A percentile compares a stretch with the other conserved stretches of the same genome.
These are phyloP conservation scores for Fusarium sp. DNA, from an alignment of 2,329 filamentous ascomycete species.

Conservation along the genomic window DNA sequence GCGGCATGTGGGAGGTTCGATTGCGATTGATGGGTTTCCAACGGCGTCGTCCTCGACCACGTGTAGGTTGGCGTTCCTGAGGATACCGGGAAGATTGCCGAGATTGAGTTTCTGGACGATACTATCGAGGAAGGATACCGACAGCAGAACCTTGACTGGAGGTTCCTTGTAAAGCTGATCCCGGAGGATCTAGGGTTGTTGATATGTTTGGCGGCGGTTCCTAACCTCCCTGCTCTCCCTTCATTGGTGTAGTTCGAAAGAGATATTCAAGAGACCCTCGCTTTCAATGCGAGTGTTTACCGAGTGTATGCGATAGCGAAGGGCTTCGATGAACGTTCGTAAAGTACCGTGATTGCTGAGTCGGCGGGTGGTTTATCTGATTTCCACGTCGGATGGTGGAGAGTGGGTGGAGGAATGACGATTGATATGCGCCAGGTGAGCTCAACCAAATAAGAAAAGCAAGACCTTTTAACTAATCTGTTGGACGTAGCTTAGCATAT, in stretches of 20 bases:
- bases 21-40: not conserved
- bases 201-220: not conserved
- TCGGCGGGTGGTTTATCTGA: constrained; percentile 27
- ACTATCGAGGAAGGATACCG: not conserved
- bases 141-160: not conserved
- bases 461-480: not conserved
- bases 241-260: constrained; percentile 34
- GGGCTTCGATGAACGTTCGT: constrained; percentile 11
- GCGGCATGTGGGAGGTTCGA: constrained; percentile 48
- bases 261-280: not conserved
- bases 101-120: not conserved
- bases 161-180: not conserved
- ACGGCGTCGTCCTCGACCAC: not conserved
- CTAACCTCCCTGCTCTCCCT: not conserved
- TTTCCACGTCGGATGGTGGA: constrained; percentile 35
- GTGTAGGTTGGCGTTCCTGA: not conserved
- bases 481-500: constrained; percentile 1
- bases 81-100: not conserved
- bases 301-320: not conserved
- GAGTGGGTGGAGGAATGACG: constrained; percentile 25
- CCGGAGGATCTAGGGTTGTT: not conserved
- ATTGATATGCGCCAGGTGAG: constrained; percentile 21
- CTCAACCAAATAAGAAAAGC: not conserved
- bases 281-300: not conserved
- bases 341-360: constrained; percentile 19